These are phyloP conservation scores for Metschnikowia picachoensis DNA, from an alignment of 805 yeast species.

Conservation along the genomic window DNA sequence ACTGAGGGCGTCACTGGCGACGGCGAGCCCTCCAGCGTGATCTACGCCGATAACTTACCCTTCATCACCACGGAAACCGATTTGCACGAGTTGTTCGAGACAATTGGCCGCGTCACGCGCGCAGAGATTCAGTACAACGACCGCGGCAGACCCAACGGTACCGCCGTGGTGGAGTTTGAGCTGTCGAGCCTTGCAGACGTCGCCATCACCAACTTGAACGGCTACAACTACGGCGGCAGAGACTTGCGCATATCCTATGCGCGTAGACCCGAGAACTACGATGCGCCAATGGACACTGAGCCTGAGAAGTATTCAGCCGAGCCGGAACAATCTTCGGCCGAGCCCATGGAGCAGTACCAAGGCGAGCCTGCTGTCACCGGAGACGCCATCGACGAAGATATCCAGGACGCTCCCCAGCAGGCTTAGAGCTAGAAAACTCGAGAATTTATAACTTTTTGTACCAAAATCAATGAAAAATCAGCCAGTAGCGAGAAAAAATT, in stretches of 20 bases:
- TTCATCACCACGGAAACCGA: conserved; percentile 86
- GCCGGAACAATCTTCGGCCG: conserved; percentile 1
- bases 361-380: not conserved
- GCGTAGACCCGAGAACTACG: conserved; percentile 2
- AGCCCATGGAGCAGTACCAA: too few relatives aligned
- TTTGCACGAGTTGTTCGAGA: conserved; percentile 77
- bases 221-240: conserved; percentile 83
- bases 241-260: conserved; percentile 69
- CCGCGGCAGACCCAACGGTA: conserved; percentile 70
- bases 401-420: conserved; percentile 6
- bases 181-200: conserved; percentile 62
- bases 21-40: conserved; percentile 44
- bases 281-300: conserved; percentile 7
- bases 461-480: not conserved
- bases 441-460: not conserved
- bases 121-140: conserved; percentile 68
- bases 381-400: conserved; percentile 6
- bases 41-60: conserved; percentile 78
- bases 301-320: not conserved
- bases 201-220: conserved; percentile 71
- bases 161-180: conserved; percentile 80
- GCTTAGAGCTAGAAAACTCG: not conserved
- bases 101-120: conserved; percentile 67
- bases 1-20: conserved; percentile 63
- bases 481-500: not conserved